A percentile compares a stretch with the other conserved stretches of the same genome.
Conservation (phyloP, 306 rosid genomes). For the Betula pendula region DNA sequence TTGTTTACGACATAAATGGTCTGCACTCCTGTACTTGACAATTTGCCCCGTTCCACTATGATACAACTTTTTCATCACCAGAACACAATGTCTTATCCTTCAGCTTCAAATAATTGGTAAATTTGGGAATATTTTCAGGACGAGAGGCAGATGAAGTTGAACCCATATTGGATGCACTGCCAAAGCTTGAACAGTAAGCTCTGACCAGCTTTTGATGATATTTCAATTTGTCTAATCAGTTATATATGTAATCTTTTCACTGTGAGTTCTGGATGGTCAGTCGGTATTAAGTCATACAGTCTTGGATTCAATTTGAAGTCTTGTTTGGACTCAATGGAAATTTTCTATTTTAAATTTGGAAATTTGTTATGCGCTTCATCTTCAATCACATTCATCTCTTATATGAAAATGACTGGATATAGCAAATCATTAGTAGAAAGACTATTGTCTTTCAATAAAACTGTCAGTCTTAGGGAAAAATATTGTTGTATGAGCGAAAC, state of each 20-base stretch:
- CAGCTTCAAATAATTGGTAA: slow-evolving; percentile 13
- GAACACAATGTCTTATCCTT: not conserved
- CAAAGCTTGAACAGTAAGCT: slow-evolving; percentile 86
- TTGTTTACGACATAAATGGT: slow-evolving; percentile 97
- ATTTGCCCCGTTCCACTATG: slow-evolving; percentile 11
- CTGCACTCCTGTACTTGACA: not conserved
- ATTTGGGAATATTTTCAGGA: slow-evolving; percentile 50
- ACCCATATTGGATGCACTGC: slow-evolving; percentile 85
- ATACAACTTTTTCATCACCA: not conserved
- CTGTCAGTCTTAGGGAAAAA: not conserved
- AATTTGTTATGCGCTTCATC: not conserved
- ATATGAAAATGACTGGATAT: not conserved
- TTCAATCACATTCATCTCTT: not conserved
- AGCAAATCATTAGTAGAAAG: not conserved
- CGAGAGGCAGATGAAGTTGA: slow-evolving; percentile 88
- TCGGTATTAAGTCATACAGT: slow-evolving; percentile 2
- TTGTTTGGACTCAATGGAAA: not conserved
- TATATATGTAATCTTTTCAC: not conserved
- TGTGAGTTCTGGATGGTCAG: not conserved
- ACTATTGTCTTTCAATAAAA: not conserved
- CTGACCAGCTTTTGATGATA: slow-evolving; percentile 13
- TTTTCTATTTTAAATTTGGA: not conserved
- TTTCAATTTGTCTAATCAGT: slow-evolving; percentile 5
- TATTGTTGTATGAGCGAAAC: not conserved
- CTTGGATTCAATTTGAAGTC: not conserved